A percentile compares a stretch with the other conserved stretches of the same genome.
These are phyloP conservation scores for Castanospermum australe DNA, from an alignment of 306 rosid genomes.

Conservation along the genomic window DNA sequence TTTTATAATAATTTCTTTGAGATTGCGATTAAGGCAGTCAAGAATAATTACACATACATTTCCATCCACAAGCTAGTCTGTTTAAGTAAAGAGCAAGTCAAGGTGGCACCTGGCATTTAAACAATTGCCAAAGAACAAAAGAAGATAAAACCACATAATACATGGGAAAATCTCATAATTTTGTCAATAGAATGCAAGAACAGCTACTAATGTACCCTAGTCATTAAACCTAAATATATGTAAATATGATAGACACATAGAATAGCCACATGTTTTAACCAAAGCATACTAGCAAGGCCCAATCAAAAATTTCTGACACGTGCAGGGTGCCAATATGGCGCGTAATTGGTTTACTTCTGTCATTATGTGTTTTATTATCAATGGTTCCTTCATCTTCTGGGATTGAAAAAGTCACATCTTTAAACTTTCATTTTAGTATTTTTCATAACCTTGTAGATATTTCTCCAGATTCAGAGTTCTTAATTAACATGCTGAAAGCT, in stretches of 20 bases:
- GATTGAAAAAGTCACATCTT: neutral
- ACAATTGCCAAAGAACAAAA: neutral
- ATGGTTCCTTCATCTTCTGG: neutral
- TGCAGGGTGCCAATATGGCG: neutral
- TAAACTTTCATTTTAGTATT: neutral
- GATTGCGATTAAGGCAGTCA: neutral
- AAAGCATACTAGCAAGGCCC: neutral
- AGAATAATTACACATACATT: neutral
- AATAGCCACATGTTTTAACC: neutral
- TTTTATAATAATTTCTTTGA: slow-evolving; percentile 13
- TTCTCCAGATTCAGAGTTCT: neutral
- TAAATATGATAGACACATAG: neutral
- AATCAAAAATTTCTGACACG: neutral
- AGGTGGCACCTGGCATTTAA: neutral
- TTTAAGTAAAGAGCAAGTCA: neutral
- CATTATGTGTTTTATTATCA: neutral
- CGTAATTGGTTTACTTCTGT: neutral
- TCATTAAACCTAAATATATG: neutral
- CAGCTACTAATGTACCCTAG: neutral
- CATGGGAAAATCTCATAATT: slow-evolving; percentile 1
- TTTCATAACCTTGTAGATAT: neutral
- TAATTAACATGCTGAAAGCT: neutral
- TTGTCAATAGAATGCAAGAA: slow-evolving; percentile 4
- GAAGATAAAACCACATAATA: neutral
- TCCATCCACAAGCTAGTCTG: neutral